A percentile compares a stretch with the other conserved stretches of the same genome.
Evolutionary conservation across 169 alveolate species (phyloP).

Genomic region (Theileria parva): DNA sequence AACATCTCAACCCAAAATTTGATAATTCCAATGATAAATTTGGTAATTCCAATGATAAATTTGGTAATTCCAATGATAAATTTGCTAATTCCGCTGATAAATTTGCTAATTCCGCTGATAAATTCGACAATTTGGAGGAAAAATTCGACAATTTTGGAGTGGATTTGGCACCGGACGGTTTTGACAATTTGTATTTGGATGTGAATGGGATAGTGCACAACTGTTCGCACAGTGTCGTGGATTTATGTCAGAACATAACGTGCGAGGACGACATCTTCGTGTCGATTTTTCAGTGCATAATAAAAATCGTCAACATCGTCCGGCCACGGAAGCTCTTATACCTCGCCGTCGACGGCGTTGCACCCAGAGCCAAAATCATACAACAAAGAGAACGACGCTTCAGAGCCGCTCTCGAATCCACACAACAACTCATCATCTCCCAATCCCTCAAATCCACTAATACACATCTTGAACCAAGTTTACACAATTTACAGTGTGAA

Average conservation of each 20-base stretch:
- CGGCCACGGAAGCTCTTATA: constrained; percentile 88
- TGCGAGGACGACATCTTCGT: constrained; percentile 79
- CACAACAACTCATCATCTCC: constrained; percentile 37
- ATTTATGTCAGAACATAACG: constrained; percentile 68
- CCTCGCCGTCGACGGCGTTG: constrained; percentile 96
- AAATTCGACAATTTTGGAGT: too few relatives aligned
- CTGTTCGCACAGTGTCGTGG: constrained; percentile 87
- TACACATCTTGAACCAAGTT: too few relatives aligned
- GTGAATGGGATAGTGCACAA: constrained; percentile 95
- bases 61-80: too few relatives aligned
- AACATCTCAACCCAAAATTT: background rate
- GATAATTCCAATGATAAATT: too few relatives aligned
- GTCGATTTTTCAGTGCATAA: constrained; percentile 85
- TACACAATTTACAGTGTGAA: too few relatives aligned
- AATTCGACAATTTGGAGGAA: too few relatives aligned
- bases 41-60: too few relatives aligned
- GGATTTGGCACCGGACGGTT: constrained; percentile 44
- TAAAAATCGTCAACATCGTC: constrained; percentile 85
- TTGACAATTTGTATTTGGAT: constrained; percentile 92
- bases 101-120: too few relatives aligned
- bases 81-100: too few relatives aligned
- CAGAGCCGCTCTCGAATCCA: constrained; percentile 85
- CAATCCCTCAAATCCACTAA: constrained; percentile 32
- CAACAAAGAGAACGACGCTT: constrained; percentile 92
- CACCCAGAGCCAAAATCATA: constrained; percentile 97